Conservation (phyloP, 495 filamentous ascomycete species). For the Neurospora hispaniola region DNA sequence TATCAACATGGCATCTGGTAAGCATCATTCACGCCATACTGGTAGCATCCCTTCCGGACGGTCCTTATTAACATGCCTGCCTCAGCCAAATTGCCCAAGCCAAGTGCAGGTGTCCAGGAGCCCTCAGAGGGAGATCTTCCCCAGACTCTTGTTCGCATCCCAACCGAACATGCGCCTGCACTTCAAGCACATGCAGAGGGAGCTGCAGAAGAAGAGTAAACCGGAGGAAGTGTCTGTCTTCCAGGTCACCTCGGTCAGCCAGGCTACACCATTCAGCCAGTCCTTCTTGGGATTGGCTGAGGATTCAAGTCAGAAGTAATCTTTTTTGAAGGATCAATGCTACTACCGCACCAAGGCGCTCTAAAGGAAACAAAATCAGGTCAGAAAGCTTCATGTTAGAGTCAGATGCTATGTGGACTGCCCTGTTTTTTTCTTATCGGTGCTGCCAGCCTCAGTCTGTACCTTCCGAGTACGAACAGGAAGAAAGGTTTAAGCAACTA, state of each 20-base stretch:
- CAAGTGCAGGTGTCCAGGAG: slow-evolving; percentile 25
- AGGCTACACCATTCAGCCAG: not conserved
- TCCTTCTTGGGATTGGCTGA: not conserved
- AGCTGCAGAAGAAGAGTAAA: slow-evolving; percentile 26
- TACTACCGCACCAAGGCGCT: not conserved
- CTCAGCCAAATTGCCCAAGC: slow-evolving; percentile 39
- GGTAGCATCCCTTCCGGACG: not conserved
- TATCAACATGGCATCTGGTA: slow-evolving; percentile 93
- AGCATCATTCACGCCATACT: slow-evolving; percentile 21
- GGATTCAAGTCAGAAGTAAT: not conserved
- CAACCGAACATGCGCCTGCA: slow-evolving; percentile 52
- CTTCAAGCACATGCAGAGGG: slow-evolving; percentile 41
- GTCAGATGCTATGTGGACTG: not conserved
- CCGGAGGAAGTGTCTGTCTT: not conserved
- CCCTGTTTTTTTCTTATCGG: not conserved
- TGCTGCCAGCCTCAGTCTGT: not conserved
- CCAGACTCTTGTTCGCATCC: slow-evolving; percentile 73
- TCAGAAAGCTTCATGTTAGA: not conserved
- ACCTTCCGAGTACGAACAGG: not conserved
- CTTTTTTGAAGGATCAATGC: not conserved
- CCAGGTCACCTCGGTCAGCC: not conserved
- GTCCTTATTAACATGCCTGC: not conserved
- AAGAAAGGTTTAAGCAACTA: not conserved
- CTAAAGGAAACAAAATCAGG: not conserved
- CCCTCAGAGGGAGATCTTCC: slow-evolving; percentile 41